Evolutionary conservation across 441 rosid genomes (phyloP).

Genomic region (Croton setiger): DNA sequence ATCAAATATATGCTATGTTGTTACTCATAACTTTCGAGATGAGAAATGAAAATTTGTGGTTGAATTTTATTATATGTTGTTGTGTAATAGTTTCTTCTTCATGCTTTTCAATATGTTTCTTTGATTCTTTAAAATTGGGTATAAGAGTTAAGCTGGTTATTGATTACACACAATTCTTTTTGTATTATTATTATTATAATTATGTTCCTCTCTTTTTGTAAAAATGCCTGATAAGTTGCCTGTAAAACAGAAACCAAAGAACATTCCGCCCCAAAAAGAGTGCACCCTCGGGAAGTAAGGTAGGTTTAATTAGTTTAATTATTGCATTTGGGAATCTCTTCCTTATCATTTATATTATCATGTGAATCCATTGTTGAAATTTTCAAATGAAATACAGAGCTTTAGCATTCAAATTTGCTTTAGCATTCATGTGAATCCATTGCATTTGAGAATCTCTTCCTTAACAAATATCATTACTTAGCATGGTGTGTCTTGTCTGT

Average conservation of each 20-base stretch:
- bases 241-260: constrained; percentile 72
- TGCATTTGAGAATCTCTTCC: no score
- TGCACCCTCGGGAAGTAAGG: constrained; percentile 99
- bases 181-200: background rate
- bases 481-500: background rate
- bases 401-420: background rate
- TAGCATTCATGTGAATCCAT: no score
- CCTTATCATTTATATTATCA: background rate
- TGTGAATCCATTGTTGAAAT: background rate
- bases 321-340: background rate
- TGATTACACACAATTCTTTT: background rate
- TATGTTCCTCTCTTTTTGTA: background rate
- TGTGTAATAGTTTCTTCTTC: background rate
- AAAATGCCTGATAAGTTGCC: constrained; percentile 17
- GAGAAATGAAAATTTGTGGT: background rate
- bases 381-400: background rate
- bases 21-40: background rate
- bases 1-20: background rate
- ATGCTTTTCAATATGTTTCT: background rate
- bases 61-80: background rate
- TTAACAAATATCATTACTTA: background rate
- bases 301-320: constrained; percentile 26
- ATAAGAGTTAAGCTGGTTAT: background rate
- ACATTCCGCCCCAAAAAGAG: constrained; percentile 98
- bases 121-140: background rate